These are phyloP conservation scores for Dothistroma pini DNA, from an alignment of 2,329 filamentous ascomycete species.

Conservation along the genomic window DNA sequence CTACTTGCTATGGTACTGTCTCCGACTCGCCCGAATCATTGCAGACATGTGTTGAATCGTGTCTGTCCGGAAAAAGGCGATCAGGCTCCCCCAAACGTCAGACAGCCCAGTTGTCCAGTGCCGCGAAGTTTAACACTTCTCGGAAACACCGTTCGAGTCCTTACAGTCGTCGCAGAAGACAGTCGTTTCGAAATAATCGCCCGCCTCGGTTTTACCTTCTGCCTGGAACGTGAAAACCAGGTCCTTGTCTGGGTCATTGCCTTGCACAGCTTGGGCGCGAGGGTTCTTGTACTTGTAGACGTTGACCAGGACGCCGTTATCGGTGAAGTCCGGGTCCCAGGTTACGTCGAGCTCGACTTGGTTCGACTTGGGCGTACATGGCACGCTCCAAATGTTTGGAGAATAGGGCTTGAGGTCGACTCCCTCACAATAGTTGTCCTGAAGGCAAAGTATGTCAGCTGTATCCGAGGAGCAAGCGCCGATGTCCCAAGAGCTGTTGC, in stretches of 20 bases:
- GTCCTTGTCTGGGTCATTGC: constrained; percentile 11
- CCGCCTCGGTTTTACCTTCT: constrained; percentile 9
- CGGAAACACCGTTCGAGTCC: neutral
- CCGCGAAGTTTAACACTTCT: neutral
- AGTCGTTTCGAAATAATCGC: constrained; percentile 11
- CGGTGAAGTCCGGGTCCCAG: constrained; percentile 14
- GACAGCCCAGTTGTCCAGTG: neutral
- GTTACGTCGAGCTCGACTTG: constrained; percentile 14
- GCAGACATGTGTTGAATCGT: neutral
- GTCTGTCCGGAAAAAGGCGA: neutral
- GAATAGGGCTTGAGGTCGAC: constrained; percentile 15
- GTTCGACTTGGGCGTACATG: constrained; percentile 8
- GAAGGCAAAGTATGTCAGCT: no score
- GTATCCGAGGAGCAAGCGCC: no score
- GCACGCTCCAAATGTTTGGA: constrained; percentile 14
- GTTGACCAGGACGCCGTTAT: constrained; percentile 10
- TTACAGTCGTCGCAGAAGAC: neutral
- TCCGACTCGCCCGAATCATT: neutral
- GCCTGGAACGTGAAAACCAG: constrained; percentile 13
- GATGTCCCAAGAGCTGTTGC: no score
- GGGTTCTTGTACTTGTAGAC: constrained; percentile 16
- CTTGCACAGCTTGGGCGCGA: constrained; percentile 1
- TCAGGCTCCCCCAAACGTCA: neutral
- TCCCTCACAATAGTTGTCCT: constrained; percentile 14
- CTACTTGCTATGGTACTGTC: neutral